These are phyloP conservation scores for Phytophthora ramorum DNA, from an alignment of 352 stramenopile genomes.

Conservation along the genomic window DNA sequence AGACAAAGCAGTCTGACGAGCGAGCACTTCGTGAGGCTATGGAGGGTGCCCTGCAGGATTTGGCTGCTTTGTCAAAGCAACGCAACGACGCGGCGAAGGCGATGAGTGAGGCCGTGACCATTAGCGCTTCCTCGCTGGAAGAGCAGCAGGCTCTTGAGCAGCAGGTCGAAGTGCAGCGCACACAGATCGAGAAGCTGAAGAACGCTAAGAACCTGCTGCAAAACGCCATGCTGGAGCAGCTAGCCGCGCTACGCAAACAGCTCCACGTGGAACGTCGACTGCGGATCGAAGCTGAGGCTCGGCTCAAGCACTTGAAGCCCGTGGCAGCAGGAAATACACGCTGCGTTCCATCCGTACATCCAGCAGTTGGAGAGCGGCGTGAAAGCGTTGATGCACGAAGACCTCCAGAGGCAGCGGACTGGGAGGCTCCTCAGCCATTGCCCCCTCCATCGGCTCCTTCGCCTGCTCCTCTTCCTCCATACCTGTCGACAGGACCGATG, in stretches of 20 bases:
- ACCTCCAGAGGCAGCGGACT: conserved; percentile 24
- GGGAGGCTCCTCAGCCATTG: conserved; percentile 53
- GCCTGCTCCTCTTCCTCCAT: conserved; percentile 41
- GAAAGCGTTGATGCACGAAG: conserved; percentile 5
- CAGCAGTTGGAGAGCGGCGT: background rate
- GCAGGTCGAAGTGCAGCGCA: conserved; percentile 65
- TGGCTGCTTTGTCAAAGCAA: conserved; percentile 69
- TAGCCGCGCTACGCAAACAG: conserved; percentile 79
- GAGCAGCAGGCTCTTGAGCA: conserved; percentile 75
- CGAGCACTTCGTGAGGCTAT: conserved; percentile 62
- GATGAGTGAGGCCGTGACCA: conserved; percentile 87
- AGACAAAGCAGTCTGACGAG: conserved; percentile 59
- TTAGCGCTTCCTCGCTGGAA: conserved; percentile 80
- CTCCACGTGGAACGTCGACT: conserved; percentile 74
- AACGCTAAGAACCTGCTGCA: conserved; percentile 78
- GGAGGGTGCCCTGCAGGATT: conserved; percentile 69
- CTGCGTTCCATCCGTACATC: background rate
- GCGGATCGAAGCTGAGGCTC: conserved; percentile 71
- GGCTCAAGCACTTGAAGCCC: conserved; percentile 60
- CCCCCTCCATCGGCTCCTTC: conserved; percentile 48
- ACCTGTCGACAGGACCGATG: conserved; percentile 33
- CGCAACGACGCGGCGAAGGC: conserved; percentile 80
- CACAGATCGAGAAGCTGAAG: conserved; percentile 82
- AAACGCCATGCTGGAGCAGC: conserved; percentile 86
- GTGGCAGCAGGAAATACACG: background rate